Percentiles rank a stretch among this genome's conserved stretches.
Evolutionary conservation across 257 asterid genomes (phyloP).

Genomic region (Coffea eugenioides): DNA sequence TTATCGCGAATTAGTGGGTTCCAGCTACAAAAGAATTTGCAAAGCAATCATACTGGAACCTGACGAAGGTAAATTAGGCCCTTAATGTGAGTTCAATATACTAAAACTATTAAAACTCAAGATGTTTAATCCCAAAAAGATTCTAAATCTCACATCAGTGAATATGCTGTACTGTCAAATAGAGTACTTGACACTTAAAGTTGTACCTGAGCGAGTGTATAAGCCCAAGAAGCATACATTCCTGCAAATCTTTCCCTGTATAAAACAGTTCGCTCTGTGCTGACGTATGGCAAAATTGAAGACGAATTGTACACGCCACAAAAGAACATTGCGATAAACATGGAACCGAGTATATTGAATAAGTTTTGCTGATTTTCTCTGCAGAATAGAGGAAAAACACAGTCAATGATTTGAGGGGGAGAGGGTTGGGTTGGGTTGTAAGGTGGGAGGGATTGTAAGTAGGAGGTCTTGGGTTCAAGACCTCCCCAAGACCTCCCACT

Average conservation of each 20-base stretch:
- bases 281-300: slow-evolving; percentile 25
- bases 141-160: not conserved
- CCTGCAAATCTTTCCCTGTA: slow-evolving; percentile 35
- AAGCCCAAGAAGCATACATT: slow-evolving; percentile 33
- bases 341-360: slow-evolving; percentile 25
- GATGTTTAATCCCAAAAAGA: not conserved
- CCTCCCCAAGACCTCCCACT: no score
- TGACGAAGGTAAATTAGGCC: not conserved
- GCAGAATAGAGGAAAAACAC: not conserved
- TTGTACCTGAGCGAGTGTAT: slow-evolving; percentile 29
- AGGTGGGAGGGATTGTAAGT: no score
- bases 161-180: not conserved
- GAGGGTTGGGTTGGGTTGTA: no score
- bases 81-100: not conserved
- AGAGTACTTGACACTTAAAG: not conserved
- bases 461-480: no score
- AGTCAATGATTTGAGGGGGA: not conserved
- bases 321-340: slow-evolving; percentile 18
- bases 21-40: not conserved
- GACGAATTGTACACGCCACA: slow-evolving; percentile 22
- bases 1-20: not conserved
- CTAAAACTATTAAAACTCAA: no score
- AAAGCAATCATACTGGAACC: not conserved
- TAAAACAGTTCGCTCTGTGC: slow-evolving; percentile 26
- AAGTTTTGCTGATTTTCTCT: slow-evolving; percentile 28